Base-by-base conservation (phyloP, 306 rosid species). In the Crotalaria pallida region DNA sequence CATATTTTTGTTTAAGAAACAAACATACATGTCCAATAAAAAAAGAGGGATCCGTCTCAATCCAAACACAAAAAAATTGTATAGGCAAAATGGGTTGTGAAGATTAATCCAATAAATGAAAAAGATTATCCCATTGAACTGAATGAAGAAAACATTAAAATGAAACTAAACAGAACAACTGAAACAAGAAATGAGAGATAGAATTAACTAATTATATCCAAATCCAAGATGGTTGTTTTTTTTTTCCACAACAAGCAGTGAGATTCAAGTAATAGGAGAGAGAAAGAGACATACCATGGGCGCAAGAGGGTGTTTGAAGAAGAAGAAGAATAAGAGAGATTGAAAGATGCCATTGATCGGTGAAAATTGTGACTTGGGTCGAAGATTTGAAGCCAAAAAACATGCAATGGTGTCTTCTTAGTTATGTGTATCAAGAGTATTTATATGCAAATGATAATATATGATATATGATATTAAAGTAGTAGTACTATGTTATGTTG, bases 321-420 rank as follows among this genome's bases (percentile, higher is more conserved):
- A n/a, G n/a, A n/a, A n/a, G n/a, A n/a, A n/a, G n/a, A n/a, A n/a
- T n/a, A 83, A 78, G 91, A 76, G 72, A 85, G 44, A 85, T 81
- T 81, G 81, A 81, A 67, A 69, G 88, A 85, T 56, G 89, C 77
- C 96, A 89, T 87, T 80, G 69, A 18, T n/a, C n/a, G n/a, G n/a
- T n/a, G n/a, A n/a, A n/a, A n/a, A n/a, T n/a, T n/a, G n/a, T n/a
- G n/a, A n/a, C n/a, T 12, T 61, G 71, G 79, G 15, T 57, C 9
- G 58, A 68, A 49, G 34, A 7, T 71, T 45, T 61, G 27, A 0
- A 64, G 53, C 57, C 13, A 12, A 65, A 69, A 76, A 3, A 6
- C 33, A 29, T 23, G 22, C 74, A 29, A 29, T 10, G 52, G 71
- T 15, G 17, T 55, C n/a, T 41, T 10, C 6, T 12, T 9, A 44